Evolutionary conservation across 129 eudicot genomes (phyloP), one percentile per base, ranked within the genome.

Genomic region (Flaveria brownii): DNA sequence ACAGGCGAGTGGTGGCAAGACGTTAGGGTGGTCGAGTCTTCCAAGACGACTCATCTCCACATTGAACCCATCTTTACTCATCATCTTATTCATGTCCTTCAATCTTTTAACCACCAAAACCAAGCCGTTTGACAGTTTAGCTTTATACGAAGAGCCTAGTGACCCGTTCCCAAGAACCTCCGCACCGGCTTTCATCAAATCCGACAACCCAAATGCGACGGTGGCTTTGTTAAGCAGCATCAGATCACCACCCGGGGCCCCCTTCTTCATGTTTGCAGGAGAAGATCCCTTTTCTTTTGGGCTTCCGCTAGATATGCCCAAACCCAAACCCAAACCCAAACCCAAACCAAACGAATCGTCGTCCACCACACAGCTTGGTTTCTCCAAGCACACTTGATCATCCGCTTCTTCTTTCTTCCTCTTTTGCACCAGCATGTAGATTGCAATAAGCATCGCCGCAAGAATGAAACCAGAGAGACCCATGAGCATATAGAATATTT

Each of bases 181-280:
- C 0, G 97, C 96, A 0, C 91, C 78, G 4, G 97, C 89, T 76
- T 80, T 86, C 97, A 92, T 87, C 80, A 92, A 77, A 84, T 92
- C 93, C 10, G 80, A 68, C 77, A 87, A 30, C 4, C 87, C 87
- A 73, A 92, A 90, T 71, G 72, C 81, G 4, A 85, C 87, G 18
- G 60, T 81, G 10, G 78, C 78, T 1, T 87, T 84, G 45, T 90
- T 92, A 15, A 92, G 75, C 74, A 90, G 46, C 60, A 81, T 72
- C 1, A 90, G 25, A 65, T 92, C 96, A 43, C 77, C 89, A 23
- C 39, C 77, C 22, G 22, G 22, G 22, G 5, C 8, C 8, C 8
- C 77, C 77, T 77, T 77, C 28, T 42, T 45, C 7, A 20, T 16
- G 15, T 52, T 67, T 67, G 41, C 16, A n/a, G 57, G 68, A 3